A percentile compares a stretch with the other conserved stretches of the same genome.
These are phyloP conservation scores for Russula sp. DNA, from an alignment of 768 basidiomycete genomes.

Conservation along the genomic window DNA sequence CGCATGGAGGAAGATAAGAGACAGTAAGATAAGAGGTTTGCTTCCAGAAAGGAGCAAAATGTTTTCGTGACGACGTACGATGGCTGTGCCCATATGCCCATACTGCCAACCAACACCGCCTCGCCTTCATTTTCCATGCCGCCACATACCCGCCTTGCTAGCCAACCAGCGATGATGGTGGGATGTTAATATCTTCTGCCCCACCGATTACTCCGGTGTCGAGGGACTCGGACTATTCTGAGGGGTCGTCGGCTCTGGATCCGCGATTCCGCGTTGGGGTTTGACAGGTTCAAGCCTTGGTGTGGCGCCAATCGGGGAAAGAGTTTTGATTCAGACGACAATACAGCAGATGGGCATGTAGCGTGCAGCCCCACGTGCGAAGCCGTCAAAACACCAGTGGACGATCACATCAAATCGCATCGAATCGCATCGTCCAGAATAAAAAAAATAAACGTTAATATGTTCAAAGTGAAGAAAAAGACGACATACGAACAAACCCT, in stretches of 20 bases:
- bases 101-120: neutral
- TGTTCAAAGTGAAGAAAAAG: neutral
- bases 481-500: neutral
- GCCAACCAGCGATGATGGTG: neutral
- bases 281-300: neutral
- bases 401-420: neutral
- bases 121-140: neutral
- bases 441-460: neutral
- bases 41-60: neutral
- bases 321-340: neutral
- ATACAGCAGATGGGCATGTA: neutral
- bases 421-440: neutral
- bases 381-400: neutral
- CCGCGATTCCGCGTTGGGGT: neutral
- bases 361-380: neutral
- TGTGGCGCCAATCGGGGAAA: neutral
- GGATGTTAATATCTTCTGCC: neutral
- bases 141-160: neutral
- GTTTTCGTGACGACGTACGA: neutral
- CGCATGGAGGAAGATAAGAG: neutral
- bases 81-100: neutral
- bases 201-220: neutral
- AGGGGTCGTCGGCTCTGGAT: neutral
- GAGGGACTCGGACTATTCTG: neutral
- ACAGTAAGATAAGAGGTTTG: neutral